Conservation (phyloP, 345 rosid species). For the Salix exigua region DNA sequence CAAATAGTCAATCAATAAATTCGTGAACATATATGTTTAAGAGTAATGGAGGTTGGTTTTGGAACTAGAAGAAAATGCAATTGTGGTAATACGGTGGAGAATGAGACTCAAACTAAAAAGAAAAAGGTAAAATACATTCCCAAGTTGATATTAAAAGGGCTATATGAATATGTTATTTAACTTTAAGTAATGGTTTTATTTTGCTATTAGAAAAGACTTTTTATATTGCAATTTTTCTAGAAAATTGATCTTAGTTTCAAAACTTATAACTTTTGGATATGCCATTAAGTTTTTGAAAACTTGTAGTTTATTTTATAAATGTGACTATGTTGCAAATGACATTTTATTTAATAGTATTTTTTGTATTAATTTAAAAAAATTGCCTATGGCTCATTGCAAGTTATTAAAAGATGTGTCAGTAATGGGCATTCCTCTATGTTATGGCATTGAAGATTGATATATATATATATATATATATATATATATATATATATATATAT, state of each 20-base stretch:
- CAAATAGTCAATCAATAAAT: not conserved
- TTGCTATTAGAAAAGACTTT: not conserved
- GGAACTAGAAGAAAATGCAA: not conserved
- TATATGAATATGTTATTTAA: not conserved
- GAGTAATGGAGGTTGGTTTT: not conserved
- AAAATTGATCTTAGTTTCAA: not conserved
- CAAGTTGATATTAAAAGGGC: not conserved
- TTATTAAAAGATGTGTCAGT: too few relatives aligned
- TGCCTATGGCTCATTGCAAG: too few relatives aligned
- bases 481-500: too few relatives aligned
- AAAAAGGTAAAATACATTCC: not conserved
- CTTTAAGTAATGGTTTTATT: not conserved
- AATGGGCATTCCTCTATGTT: too few relatives aligned
- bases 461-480: too few relatives aligned
- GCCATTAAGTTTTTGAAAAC: not conserved
- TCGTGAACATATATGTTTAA: not conserved
- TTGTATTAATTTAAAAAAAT: too few relatives aligned
- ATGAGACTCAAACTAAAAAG: too few relatives aligned
- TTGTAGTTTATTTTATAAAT: too few relatives aligned
- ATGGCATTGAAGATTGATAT: too few relatives aligned
- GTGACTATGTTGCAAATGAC: too few relatives aligned
- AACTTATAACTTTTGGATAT: not conserved
- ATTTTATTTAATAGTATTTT: too few relatives aligned
- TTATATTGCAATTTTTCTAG: conserved; percentile 3
- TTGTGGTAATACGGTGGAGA: not conserved